phyloP scores from a whole-genome alignment of 495 filamentous ascomycete genomes.

The Neohortaea acidophila region DNA sequence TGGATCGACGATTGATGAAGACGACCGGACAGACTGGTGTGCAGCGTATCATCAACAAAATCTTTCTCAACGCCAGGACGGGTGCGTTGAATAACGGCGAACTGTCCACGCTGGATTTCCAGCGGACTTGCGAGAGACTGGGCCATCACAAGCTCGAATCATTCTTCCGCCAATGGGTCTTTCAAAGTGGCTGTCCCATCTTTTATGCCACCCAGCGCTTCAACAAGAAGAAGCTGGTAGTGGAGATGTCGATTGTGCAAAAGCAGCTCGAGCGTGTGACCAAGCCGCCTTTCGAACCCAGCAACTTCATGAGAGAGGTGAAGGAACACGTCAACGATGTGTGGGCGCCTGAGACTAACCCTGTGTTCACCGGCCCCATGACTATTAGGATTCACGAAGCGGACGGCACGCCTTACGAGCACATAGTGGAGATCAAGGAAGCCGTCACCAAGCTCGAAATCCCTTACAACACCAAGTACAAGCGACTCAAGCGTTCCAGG shows the following conservation, averaged over 20 bases:
- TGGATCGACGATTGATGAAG: conserved; percentile 81
- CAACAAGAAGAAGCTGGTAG: conserved; percentile 93
- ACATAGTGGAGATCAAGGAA: conserved; percentile 90
- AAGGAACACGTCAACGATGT: conserved; percentile 61
- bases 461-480: conserved; percentile 98
- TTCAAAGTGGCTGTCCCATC: conserved; percentile 69
- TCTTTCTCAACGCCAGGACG: conserved; percentile 68
- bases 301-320: conserved; percentile 65
- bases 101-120: conserved; percentile 58
- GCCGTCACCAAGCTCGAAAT: conserved; percentile 71
- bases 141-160: conserved; percentile 68
- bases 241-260: conserved; percentile 84
- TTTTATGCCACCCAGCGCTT: conserved; percentile 77
- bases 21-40: conserved; percentile 68
- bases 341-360: conserved; percentile 52
- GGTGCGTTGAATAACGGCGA: conserved; percentile 58
- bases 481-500: conserved; percentile 82
- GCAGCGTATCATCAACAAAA: conserved; percentile 63
- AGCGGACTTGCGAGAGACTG: conserved; percentile 67
- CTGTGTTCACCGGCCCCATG: conserved; percentile 85
- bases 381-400: conserved; percentile 97
- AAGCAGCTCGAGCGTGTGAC: conserved; percentile 43
- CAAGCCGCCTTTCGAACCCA: conserved; percentile 41
- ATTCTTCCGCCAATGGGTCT: conserved; percentile 90
- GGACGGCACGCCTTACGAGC: conserved; percentile 95